A percentile compares a stretch with the other conserved stretches of the same genome.
Evolutionary conservation across 192 early-diverging fungal species (phyloP).

Genomic region (Mortierella claussenii): DNA sequence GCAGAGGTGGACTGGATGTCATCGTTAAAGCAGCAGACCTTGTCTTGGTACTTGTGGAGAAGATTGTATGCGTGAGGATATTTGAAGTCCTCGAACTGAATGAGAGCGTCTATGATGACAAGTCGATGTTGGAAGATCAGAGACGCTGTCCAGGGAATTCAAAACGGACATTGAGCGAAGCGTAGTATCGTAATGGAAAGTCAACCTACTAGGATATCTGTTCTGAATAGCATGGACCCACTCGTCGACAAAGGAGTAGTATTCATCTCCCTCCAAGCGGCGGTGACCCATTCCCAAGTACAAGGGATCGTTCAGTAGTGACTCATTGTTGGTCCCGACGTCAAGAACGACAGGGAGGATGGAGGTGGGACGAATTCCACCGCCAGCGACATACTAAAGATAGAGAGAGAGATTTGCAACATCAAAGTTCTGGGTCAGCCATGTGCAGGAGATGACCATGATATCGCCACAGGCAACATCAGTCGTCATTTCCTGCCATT

Average conservation of each 20-base stretch:
- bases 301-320: slow-evolving; percentile 83
- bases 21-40: slow-evolving; percentile 93
- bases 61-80: slow-evolving; percentile 77
- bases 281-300: slow-evolving; percentile 86
- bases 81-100: slow-evolving; percentile 96
- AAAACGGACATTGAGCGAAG: too few species aligned
- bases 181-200: too few species aligned
- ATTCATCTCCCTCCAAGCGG: slow-evolving; percentile 68
- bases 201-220: slow-evolving; percentile 65
- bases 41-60: slow-evolving; percentile 80
- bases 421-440: too few species aligned
- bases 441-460: too few species aligned
- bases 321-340: slow-evolving; percentile 89
- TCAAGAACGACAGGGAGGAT: slow-evolving; percentile 94
- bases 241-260: slow-evolving; percentile 63
- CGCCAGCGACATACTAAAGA: slow-evolving; percentile 86
- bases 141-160: too few species aligned
- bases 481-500: too few species aligned
- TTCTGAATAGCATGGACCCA: slow-evolving; percentile 64
- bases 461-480: too few species aligned
- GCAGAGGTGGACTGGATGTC: slow-evolving; percentile 96
- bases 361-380: slow-evolving; percentile 85
- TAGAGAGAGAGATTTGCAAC: neutral
- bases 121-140: neutral
- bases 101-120: slow-evolving; percentile 67